Evolutionary conservation across 1,139 yeast genomes (phyloP).

Genomic region (Pichia norvegensis): DNA sequence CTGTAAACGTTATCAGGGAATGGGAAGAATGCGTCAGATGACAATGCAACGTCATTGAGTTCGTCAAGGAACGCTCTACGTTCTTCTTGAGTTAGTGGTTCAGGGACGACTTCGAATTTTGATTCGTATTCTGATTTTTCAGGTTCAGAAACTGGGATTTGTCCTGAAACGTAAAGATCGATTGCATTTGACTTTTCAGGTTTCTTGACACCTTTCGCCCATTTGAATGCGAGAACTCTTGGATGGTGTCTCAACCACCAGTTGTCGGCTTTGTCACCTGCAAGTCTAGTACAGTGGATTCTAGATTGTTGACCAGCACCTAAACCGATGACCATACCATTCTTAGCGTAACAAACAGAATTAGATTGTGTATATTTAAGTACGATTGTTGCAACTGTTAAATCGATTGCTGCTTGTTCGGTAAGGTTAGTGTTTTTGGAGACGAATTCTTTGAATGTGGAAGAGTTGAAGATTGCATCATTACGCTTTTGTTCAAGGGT

Average conservation of each 20-base stretch:
- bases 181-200: slow-evolving; percentile 98
- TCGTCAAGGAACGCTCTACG: slow-evolving; percentile 80
- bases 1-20: slow-evolving; percentile 98
- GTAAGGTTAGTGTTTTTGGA: slow-evolving; percentile 80
- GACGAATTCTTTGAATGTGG: slow-evolving; percentile 85
- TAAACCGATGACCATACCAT: slow-evolving; percentile 97
- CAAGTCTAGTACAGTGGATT: slow-evolving; percentile 97
- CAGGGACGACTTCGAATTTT: slow-evolving; percentile 77
- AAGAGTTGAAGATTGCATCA: slow-evolving; percentile 87
- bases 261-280: slow-evolving; percentile 98
- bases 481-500: slow-evolving; percentile 94
- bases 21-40: slow-evolving; percentile 99
- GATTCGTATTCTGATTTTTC: slow-evolving; percentile 89
- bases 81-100: slow-evolving; percentile 74
- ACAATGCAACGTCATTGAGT: slow-evolving; percentile 77
- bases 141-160: slow-evolving; percentile 86
- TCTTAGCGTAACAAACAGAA: slow-evolving; percentile 96
- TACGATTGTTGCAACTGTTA: slow-evolving; percentile 95
- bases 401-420: slow-evolving; percentile 86
- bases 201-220: slow-evolving; percentile 98
- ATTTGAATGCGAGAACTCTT: slow-evolving; percentile 79
- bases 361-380: slow-evolving; percentile 96
- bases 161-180: slow-evolving; percentile 84
- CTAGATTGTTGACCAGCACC: slow-evolving; percentile 99
- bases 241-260: slow-evolving; percentile 99